Base-by-base conservation (phyloP, 306 rosid genomes). In the Casuarina equisetifolia region DNA sequence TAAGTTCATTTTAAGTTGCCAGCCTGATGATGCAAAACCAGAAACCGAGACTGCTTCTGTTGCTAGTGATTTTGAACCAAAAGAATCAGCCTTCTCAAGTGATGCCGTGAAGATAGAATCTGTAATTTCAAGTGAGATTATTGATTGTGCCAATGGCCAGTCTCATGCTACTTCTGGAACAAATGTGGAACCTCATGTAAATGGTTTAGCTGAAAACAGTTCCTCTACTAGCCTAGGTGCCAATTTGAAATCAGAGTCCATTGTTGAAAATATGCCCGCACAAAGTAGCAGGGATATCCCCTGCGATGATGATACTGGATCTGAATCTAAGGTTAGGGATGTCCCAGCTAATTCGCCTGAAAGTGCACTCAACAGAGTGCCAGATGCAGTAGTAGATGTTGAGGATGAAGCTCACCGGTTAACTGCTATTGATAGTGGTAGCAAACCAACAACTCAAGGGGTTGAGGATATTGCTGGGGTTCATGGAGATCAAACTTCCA, bases 401-500 rank as follows among this genome's bases (percentile, higher is more conserved):
- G 82, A 77, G 45, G 40, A 19, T 67, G 77, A 15, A 3, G 69
- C 4, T 40, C 49, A 58, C 12, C 69, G 6, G 69, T 40, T 57
- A 39, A 74, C 54, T 17, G 58, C 70, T 12, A 19, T 66, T 44
- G 72, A 69, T 58, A 83, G 70, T 15, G 69, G 67, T 15, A 52
- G 53, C 44, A 75, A 72, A 59, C 46, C 40, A 16, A 54, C 77
- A 16, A 44, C 20, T 63, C 75, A 71, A 69, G 83, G 53, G 70
- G 70, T 51, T 43, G 76, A 73, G 76, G 50, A n/a, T 57, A 40
- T 66, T 74, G 74, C 71, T 5, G 84, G 78, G 72, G 71, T 32
- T 64, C 85, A 35, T 20, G 84, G 71, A 70, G 79, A 70, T 61
- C 86, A 75, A 80, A 71, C 77, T 75, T 66, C 82, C 16, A 75